Conservation (phyloP, 441 rosid genomes). For the Metrosideros polymorpha region DNA sequence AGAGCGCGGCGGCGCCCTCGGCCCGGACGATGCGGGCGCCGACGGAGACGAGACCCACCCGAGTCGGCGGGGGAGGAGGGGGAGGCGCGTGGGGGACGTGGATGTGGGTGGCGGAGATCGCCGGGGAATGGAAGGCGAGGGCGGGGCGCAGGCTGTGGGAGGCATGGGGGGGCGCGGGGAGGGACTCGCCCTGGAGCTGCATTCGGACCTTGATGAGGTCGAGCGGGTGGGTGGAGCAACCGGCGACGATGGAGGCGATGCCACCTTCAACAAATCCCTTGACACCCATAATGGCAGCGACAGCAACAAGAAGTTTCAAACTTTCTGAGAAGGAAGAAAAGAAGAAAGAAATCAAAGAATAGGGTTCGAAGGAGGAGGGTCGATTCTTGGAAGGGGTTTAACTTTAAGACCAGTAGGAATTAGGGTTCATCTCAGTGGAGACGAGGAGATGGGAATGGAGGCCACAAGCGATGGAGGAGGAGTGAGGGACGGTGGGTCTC, state of each 20-base stretch:
- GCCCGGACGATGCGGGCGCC: conserved; percentile 42
- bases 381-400: too few relatives aligned
- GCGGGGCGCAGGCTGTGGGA: conserved; percentile 40
- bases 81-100: conserved; percentile 11
- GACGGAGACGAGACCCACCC: conserved; percentile 47
- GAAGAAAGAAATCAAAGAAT: background rate
- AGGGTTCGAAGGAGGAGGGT: background rate
- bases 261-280: conserved; percentile 83
- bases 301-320: background rate
- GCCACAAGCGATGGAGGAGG: conserved; percentile 46
- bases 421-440: conserved; percentile 43
- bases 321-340: background rate
- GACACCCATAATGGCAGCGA: conserved; percentile 30
- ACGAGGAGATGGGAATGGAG: conserved; percentile 53
- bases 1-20: conserved; percentile 51
- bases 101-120: conserved; percentile 9
- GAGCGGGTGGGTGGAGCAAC: conserved; percentile 80
- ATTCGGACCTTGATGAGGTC: conserved; percentile 83
- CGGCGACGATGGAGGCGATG: conserved; percentile 71
- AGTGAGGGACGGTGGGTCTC: conserved; percentile 50
- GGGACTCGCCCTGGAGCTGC: conserved; percentile 76
- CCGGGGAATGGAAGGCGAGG: conserved; percentile 31
- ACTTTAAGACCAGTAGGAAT: conserved; percentile 25
- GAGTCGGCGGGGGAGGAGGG: conserved; percentile 17
- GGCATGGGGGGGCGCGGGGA: conserved; percentile 2